Base-by-base conservation (phyloP, 208 protist genomes). In the Acanthamoeba lenticulata region DNA sequence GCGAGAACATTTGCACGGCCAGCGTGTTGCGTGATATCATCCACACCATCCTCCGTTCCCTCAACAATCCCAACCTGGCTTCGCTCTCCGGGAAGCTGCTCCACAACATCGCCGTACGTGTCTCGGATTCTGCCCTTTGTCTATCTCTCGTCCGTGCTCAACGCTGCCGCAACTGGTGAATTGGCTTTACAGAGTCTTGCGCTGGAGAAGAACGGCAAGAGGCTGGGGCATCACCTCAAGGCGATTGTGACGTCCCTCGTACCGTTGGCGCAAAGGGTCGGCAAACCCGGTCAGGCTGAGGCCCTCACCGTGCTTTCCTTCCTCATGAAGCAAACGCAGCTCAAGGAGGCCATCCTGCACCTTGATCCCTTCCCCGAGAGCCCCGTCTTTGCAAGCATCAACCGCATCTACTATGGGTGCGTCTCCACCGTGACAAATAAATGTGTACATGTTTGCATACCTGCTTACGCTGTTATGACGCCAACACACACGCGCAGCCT, bases 291-390 rank as follows among this genome's bases (percentile, higher is more conserved):
- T 7, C 89, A 93, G 17, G 19, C 57, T 40, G 65, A 93, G 38
- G 89, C 65, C 7, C 47, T 93, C 29, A 34, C 60, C 1, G 47
- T 79, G 21, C 89, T 93, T 29, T 57, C 55, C 5, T 34, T 93
- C 13, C 89, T 93, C 40, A 93, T 93, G 34, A 81, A 72, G 21
- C 44, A 47, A 13, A 42, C 60, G 5, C 55, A 93, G 32, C 65
- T 93, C 89, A 93, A 79, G 40, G 62, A 93, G 21, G 89, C 89
- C 6, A 93, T 93, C 24, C 40, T 49, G 21, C 40, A 29, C 27
- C 89, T 93, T 15, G 89, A 93, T 45, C 89, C 89, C 4, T 93
- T 93, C 27, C 89, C 89, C 36, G 89, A 93, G 6, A 81, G 15
- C 29, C 24, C 40, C 15, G 62, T 45, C 2, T 93, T 93, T 34